A percentile compares a stretch with the other conserved stretches of the same genome.
Conservation (phyloP, 2,329 filamentous ascomycete species). For the Pestalotiopsis fici region DNA sequence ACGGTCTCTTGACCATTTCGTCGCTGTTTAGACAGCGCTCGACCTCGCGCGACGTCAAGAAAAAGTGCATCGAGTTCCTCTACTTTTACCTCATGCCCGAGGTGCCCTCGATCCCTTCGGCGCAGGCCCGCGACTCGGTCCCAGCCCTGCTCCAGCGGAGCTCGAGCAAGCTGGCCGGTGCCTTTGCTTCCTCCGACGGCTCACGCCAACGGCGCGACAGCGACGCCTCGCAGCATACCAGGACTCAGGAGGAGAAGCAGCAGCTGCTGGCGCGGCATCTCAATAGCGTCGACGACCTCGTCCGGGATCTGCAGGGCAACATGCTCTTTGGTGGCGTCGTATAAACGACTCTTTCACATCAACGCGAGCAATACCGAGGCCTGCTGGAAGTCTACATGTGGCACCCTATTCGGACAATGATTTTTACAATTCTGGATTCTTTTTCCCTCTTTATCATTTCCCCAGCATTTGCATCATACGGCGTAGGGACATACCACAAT, state of each 20-base stretch:
- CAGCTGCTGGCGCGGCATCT: slow-evolving; percentile 74
- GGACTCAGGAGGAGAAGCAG: slow-evolving; percentile 81
- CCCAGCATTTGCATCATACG: neutral
- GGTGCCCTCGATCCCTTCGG: slow-evolving; percentile 58
- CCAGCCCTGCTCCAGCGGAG: slow-evolving; percentile 63
- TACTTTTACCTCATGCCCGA: slow-evolving; percentile 99
- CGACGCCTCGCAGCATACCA: slow-evolving; percentile 45
- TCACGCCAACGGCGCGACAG: slow-evolving; percentile 26
- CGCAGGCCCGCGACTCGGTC: slow-evolving; percentile 44
- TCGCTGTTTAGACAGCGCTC: slow-evolving; percentile 88
- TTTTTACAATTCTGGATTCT: neutral
- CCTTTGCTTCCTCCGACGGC: slow-evolving; percentile 40
- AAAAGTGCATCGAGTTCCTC: slow-evolving; percentile 94
- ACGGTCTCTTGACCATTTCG: slow-evolving; percentile 88
- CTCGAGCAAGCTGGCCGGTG: slow-evolving; percentile 66
- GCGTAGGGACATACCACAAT: neutral
- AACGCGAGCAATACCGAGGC: neutral
- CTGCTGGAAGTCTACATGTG: neutral
- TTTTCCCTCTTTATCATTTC: neutral
- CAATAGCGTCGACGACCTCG: slow-evolving; percentile 80
- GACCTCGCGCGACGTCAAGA: slow-evolving; percentile 85
- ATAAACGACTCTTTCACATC: slow-evolving; percentile 20
- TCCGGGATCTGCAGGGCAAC: slow-evolving; percentile 79
- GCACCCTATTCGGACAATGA: no score
- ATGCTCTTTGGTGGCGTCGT: slow-evolving; percentile 64